Conservation (phyloP, 345 rosid species). For the Populus euphratica region DNA sequence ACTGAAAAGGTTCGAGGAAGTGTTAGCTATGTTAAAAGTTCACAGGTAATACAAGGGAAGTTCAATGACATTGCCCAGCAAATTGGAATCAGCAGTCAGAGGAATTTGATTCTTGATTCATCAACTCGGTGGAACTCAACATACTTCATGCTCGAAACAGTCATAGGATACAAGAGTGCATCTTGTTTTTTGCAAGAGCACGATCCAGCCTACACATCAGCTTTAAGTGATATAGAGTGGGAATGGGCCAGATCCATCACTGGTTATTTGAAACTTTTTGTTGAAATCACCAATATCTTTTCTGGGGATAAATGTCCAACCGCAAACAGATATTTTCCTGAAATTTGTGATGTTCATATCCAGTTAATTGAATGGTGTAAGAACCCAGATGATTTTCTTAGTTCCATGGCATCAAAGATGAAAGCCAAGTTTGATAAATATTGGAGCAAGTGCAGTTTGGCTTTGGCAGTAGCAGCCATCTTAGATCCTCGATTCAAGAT, state of each 20-base stretch:
- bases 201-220: slow-evolving; percentile 46
- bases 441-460: slow-evolving; percentile 89
- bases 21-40: slow-evolving; percentile 73
- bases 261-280: slow-evolving; percentile 54
- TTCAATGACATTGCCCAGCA: slow-evolving; percentile 67
- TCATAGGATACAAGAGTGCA: slow-evolving; percentile 56
- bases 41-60: slow-evolving; percentile 55
- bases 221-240: slow-evolving; percentile 75
- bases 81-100: slow-evolving; percentile 55
- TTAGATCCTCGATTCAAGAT: slow-evolving; percentile 93
- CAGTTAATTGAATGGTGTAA: slow-evolving; percentile 89
- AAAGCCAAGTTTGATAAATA: slow-evolving; percentile 73
- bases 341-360: slow-evolving; percentile 79
- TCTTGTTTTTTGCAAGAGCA: slow-evolving; percentile 63
- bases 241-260: slow-evolving; percentile 60
- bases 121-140: slow-evolving; percentile 70
- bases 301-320: slow-evolving; percentile 61
- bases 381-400: slow-evolving; percentile 59
- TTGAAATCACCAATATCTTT: slow-evolving; percentile 56
- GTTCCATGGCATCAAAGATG: slow-evolving; percentile 67
- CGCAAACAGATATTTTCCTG: slow-evolving; percentile 82
- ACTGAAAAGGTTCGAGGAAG: slow-evolving; percentile 69
- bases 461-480: slow-evolving; percentile 80
- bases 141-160: slow-evolving; percentile 71
- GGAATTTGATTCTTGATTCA: slow-evolving; percentile 58